Percentiles rank a stretch among this genome's conserved stretches.
Conservation (phyloP, 23 red algal species). For the Cyanidiococcus yangmingshanensis region DNA sequence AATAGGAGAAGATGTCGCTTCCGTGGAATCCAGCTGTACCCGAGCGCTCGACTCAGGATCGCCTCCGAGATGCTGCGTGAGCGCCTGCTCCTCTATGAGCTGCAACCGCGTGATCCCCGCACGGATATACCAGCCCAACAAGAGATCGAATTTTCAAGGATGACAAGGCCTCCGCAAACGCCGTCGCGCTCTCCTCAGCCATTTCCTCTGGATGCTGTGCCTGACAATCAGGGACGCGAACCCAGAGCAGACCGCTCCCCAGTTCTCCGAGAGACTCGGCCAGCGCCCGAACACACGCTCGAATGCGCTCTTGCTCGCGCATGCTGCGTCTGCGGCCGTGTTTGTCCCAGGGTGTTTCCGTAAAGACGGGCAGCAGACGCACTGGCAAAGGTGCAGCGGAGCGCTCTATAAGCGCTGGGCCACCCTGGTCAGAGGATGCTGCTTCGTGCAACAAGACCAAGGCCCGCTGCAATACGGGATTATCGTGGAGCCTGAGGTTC, state of each 20-base stretch:
- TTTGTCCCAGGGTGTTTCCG: background rate
- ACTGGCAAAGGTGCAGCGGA: background rate
- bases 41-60: background rate
- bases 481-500: constrained; percentile 8
- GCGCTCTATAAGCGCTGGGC: background rate
- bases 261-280: background rate
- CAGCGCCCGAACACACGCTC: background rate
- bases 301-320: background rate
- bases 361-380: constrained; percentile 5
- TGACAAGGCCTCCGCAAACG: background rate
- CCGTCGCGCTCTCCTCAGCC: background rate
- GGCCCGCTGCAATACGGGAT: background rate
- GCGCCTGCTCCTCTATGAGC: background rate
- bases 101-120: background rate
- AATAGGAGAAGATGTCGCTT: background rate
- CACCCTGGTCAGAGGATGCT: background rate
- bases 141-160: background rate
- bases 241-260: background rate
- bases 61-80: background rate
- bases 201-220: background rate
- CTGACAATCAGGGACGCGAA: background rate
- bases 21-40: background rate
- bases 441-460: background rate
- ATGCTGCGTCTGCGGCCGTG: background rate
- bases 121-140: background rate